Evolutionary conservation across 495 filamentous ascomycete species (phyloP).

Genomic region (Daldinia loculata): DNA sequence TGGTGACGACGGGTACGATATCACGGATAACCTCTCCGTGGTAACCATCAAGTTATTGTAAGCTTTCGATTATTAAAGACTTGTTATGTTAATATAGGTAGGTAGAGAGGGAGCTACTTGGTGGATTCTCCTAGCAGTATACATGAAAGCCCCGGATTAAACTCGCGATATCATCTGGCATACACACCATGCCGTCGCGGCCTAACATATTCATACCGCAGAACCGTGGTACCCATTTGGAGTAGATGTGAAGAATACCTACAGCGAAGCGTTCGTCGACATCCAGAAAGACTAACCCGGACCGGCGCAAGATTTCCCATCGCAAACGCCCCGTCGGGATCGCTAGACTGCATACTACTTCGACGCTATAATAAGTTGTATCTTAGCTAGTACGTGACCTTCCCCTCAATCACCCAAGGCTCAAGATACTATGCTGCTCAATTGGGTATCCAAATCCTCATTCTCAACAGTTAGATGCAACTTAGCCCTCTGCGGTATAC

Average conservation of each 20-base stretch:
- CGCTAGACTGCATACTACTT: constrained; percentile 8
- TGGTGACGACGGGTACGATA: background rate
- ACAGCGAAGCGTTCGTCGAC: constrained; percentile 20
- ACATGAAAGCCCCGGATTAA: no score
- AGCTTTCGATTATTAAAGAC: background rate
- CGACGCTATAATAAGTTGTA: constrained; percentile 20
- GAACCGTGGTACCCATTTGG: background rate
- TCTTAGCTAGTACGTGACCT: constrained; percentile 20
- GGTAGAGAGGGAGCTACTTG: no score
- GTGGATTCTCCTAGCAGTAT: no score
- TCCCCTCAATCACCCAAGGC: constrained; percentile 22
- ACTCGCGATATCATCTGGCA: no score
- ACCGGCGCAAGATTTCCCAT: constrained; percentile 11
- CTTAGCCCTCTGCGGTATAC: constrained; percentile 15
- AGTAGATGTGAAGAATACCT: constrained; percentile 2
- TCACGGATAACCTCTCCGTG: background rate
- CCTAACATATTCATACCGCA: background rate
- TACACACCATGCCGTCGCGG: background rate
- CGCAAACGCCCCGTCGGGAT: constrained; percentile 17
- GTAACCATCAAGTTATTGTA: background rate
- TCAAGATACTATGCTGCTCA: constrained; percentile 14
- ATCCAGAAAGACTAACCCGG: constrained; percentile 6
- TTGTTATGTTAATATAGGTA: no score
- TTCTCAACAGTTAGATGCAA: constrained; percentile 20
- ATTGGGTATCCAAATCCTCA: constrained; percentile 19